Conservation (phyloP, 371 early-diverging fungal genomes). For the Massospora cicadina region DNA sequence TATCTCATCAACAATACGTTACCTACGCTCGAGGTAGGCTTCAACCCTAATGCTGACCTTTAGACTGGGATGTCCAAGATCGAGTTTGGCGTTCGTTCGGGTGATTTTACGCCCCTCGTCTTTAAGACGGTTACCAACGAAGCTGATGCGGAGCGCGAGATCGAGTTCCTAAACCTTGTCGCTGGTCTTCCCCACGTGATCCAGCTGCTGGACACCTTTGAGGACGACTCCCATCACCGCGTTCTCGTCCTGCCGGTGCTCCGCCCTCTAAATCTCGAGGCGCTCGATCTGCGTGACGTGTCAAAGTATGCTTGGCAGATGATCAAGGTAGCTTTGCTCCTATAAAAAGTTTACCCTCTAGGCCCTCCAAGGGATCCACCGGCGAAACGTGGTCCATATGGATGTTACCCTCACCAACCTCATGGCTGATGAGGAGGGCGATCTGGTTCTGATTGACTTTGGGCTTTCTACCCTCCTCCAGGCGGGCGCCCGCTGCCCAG, state of each 20-base stretch:
- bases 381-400: slow-evolving; percentile 31
- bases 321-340: not conserved
- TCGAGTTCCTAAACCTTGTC: slow-evolving; percentile 21
- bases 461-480: slow-evolving; percentile 26
- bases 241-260: slow-evolving; percentile 38
- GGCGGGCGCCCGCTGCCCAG: not conserved
- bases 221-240: slow-evolving; percentile 24
- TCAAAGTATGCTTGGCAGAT: not conserved
- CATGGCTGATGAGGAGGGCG: slow-evolving; percentile 32
- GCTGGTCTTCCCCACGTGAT: slow-evolving; percentile 25
- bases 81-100: slow-evolving; percentile 35
- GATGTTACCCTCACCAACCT: slow-evolving; percentile 43
- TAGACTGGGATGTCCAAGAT: slow-evolving; percentile 15
- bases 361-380: slow-evolving; percentile 13
- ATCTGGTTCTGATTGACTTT: slow-evolving; percentile 44
- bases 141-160: slow-evolving; percentile 30
- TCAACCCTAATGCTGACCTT: not conserved
- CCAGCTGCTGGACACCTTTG: slow-evolving; percentile 31
- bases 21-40: not conserved
- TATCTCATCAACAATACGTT: slow-evolving; percentile 6
- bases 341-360: not conserved
- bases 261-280: slow-evolving; percentile 15
- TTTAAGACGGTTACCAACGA: slow-evolving; percentile 35
- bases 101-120: slow-evolving; percentile 30
- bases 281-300: slow-evolving; percentile 21